Base-by-base conservation (phyloP, 345 rosid species). In the Populus ilicifolia region DNA sequence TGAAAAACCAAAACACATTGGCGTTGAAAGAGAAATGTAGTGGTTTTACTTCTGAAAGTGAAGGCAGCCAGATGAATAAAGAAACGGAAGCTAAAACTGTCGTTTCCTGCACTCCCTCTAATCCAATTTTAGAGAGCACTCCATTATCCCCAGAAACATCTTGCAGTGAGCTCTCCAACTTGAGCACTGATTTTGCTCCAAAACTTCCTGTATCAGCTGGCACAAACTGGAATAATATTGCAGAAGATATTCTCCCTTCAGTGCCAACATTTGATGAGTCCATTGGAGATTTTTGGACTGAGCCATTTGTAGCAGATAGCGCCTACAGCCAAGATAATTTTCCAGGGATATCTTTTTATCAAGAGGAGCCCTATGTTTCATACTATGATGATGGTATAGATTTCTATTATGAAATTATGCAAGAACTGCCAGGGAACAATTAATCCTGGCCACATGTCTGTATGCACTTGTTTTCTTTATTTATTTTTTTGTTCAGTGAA, bases 111-210 rank as follows among this genome's bases (percentile, higher is more conserved):
- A 44, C 14, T 46, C 56, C 69, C 2, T 11, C 63, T 33, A 17
- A 44, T 11, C 44, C 44, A 16, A 76, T 80, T 20, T 35, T 83
- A 61, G 86, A 85, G 76, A 85, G 82, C 59, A 73, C 66, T 27
- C 70, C 68, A 10, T 54, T 74, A 27, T 75, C 84, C 35, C 82
- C 84, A 33, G 46, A 50, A 59, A 38, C 69, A 38, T 73, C 69
- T 29, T 66, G 16, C 54, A 68, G 11, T 13, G 39, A n/a, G 23
- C n/a, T 67, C 43, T 39, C 56, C 11, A 4, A 5, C 35, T 17
- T 16, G 29, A 44, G 36, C 12, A 13, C 56, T 25, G 56, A 20
- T 61, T 56, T 71, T 67, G 56, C 65, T 25, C 20, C 70, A 12
- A 16, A 3, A 30, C 21, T 46, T 46, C 52, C n/a, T 18, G 70